Evolutionary conservation across 768 basidiomycete species (phyloP).

Genomic region (Mycena polygramma): DNA sequence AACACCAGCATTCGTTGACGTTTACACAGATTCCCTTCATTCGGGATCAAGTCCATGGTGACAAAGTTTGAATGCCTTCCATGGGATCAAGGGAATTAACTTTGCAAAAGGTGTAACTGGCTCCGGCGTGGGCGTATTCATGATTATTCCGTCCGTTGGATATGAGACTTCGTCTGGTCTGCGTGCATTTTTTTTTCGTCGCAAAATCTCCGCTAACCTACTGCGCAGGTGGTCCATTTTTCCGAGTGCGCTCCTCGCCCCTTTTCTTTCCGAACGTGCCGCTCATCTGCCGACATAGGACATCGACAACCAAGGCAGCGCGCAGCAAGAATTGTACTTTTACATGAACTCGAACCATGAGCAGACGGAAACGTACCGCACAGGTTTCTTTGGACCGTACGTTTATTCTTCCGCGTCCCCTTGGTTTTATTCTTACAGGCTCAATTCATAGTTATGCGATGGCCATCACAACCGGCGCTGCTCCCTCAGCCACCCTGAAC

Average conservation of each 20-base stretch:
- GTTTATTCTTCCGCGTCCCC: not conserved
- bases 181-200: no score
- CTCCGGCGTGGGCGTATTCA: slow-evolving; percentile 58
- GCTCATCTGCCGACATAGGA: slow-evolving; percentile 38
- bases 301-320: slow-evolving; percentile 61
- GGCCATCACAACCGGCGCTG: slow-evolving; percentile 56
- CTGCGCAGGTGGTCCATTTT: no score
- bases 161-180: slow-evolving; percentile 61
- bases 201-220: no score
- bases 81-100: not conserved
- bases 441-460: slow-evolving; percentile 48
- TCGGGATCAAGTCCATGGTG: slow-evolving; percentile 61
- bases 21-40: slow-evolving; percentile 59
- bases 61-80: not conserved
- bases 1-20: not conserved
- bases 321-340: slow-evolving; percentile 63
- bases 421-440: not conserved
- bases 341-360: slow-evolving; percentile 64
- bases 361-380: slow-evolving; percentile 59
- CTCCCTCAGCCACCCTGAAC: slow-evolving; percentile 57
- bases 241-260: no score
- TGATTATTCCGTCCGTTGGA: slow-evolving; percentile 58
- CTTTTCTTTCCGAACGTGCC: not conserved
- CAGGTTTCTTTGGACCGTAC: slow-evolving; percentile 62
- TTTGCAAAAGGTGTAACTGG: slow-evolving; percentile 56